Conservation (phyloP, 2,329 filamentous ascomycete species). For the Epichloe sylvatica region DNA sequence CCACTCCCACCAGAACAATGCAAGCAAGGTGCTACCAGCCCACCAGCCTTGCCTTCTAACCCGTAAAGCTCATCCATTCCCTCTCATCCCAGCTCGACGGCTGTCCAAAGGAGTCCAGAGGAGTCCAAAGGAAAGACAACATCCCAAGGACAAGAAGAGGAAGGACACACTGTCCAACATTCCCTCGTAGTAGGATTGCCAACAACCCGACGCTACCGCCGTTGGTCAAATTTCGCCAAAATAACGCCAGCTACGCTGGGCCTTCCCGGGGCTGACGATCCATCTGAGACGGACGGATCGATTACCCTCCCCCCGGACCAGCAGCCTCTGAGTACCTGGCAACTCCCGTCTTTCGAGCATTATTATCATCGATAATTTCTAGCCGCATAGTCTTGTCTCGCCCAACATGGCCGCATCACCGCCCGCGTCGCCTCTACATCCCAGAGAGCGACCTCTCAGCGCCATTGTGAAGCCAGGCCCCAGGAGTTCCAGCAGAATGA, state of each 20-base stretch:
- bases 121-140: too few relatives aligned
- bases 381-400: conserved; percentile 1
- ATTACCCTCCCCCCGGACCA: background rate
- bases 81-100: background rate
- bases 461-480: conserved; percentile 61
- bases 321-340: background rate
- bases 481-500: conserved; percentile 72
- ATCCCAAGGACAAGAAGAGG: too few relatives aligned
- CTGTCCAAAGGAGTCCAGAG: too few relatives aligned
- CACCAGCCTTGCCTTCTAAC: background rate
- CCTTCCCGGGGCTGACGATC: conserved; percentile 3
- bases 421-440: conserved; percentile 47
- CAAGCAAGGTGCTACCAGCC: background rate
- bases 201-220: background rate
- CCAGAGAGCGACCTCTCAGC: conserved; percentile 60
- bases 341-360: conserved; percentile 1
- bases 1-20: background rate
- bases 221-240: background rate
- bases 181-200: background rate
- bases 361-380: background rate
- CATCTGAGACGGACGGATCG: conserved; percentile 2
- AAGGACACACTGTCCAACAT: background rate
- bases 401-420: conserved; percentile 52
- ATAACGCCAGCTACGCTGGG: conserved; percentile 2
- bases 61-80: background rate